Conservation (phyloP, 2,329 filamentous ascomycete species). For the Exophiala mesophila region DNA sequence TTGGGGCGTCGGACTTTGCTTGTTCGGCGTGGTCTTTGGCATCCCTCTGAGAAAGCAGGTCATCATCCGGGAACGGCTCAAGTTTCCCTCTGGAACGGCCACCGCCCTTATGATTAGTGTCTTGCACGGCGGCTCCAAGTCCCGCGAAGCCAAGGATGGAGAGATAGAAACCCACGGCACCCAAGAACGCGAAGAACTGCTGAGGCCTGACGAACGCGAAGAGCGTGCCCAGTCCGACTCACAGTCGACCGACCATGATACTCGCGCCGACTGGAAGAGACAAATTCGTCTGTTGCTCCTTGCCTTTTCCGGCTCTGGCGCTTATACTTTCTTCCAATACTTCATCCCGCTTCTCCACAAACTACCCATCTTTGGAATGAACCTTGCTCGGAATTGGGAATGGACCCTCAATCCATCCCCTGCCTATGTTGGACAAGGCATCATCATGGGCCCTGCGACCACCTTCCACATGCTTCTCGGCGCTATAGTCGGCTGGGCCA, state of each 20-base stretch:
- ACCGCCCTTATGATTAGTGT: constrained; percentile 91
- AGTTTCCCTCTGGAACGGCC: constrained; percentile 92
- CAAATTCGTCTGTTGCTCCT: constrained; percentile 57
- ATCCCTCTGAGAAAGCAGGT: constrained; percentile 87
- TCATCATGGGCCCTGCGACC: constrained; percentile 96
- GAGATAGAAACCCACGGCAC: constrained; percentile 25
- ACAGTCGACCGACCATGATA: constrained; percentile 24
- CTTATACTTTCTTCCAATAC: constrained; percentile 74
- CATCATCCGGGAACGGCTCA: constrained; percentile 85
- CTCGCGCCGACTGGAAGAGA: constrained; percentile 54
- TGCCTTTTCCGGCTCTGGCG: constrained; percentile 56
- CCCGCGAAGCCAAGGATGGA: constrained; percentile 33
- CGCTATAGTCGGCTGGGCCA: constrained; percentile 81
- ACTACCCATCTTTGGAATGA: constrained; percentile 76
- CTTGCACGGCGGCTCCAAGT: constrained; percentile 61
- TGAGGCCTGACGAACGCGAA: constrained; percentile 33
- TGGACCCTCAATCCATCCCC: constrained; percentile 96
- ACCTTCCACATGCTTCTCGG: constrained; percentile 94
- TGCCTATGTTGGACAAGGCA: constrained; percentile 95
- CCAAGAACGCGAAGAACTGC: constrained; percentile 30
- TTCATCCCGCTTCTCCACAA: constrained; percentile 81
- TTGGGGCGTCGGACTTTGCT: constrained; percentile 89
- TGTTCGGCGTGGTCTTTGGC: constrained; percentile 95
- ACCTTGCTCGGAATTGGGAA: constrained; percentile 74
- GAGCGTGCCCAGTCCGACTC: constrained; percentile 35